These are phyloP conservation scores for Tinospora cordifolia DNA, from an alignment of 164 flowering plant genomes.

Conservation along the genomic window DNA sequence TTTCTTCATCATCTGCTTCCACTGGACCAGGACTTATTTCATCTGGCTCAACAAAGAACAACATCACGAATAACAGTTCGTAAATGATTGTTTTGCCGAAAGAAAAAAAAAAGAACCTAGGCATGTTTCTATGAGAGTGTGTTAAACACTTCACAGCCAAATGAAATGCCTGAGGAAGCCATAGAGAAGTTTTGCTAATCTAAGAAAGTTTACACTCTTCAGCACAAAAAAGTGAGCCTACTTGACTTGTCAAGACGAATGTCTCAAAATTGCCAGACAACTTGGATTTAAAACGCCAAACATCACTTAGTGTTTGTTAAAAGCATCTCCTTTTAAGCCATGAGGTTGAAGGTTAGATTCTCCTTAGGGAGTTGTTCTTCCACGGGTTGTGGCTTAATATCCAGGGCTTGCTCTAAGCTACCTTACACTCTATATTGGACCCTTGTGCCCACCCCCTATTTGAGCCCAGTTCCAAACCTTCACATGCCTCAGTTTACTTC, in stretches of 20 bases:
- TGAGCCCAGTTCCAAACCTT: no score
- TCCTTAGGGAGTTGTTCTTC: no score
- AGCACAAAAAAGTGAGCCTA: not conserved
- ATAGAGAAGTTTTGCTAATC: not conserved
- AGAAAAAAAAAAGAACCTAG: not conserved
- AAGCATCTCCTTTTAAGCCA: no score
- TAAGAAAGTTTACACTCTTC: not conserved
- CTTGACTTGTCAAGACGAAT: not conserved
- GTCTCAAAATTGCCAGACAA: not conserved
- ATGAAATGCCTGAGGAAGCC: not conserved
- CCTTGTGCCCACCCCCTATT: no score
- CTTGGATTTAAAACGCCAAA: no score
- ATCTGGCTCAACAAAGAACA: constrained; percentile 32
- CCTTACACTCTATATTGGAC: no score
- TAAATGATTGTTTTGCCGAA: not conserved
- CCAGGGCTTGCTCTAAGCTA: no score
- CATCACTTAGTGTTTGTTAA: no score
- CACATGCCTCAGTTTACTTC: no score
- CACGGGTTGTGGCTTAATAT: no score
- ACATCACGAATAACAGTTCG: not conserved
- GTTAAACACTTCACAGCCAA: not conserved
- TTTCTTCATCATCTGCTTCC: constrained; percentile 64
- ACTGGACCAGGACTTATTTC: constrained; percentile 33
- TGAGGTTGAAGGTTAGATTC: no score
- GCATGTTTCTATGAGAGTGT: not conserved